phyloP scores from a whole-genome alignment of 352 stramenopile genomes.

The Lagenidium sp. region DNA sequence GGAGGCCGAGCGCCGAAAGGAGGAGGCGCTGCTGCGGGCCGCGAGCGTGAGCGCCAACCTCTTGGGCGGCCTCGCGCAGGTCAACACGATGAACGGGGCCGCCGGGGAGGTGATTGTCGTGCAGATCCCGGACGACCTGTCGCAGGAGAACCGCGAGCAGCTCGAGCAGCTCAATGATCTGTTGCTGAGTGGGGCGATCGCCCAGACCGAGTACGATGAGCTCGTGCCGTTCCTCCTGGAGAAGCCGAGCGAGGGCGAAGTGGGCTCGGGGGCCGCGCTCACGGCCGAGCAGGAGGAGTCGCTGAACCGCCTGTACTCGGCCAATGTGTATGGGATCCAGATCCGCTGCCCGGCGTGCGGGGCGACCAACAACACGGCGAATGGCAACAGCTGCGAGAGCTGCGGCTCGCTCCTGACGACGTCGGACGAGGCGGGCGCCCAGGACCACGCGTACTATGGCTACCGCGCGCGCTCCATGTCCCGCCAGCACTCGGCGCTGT shows the following conservation, averaged over 20 bases:
- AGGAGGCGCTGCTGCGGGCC: conserved; percentile 50
- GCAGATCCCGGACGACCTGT: conserved; percentile 74
- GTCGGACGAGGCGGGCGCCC: conserved; percentile 40
- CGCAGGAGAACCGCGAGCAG: conserved; percentile 82
- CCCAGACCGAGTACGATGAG: conserved; percentile 80
- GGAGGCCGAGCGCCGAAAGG: conserved; percentile 46
- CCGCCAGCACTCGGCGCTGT: conserved; percentile 40
- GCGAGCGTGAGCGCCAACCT: conserved; percentile 71
- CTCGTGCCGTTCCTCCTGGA: conserved; percentile 83
- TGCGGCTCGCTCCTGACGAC: conserved; percentile 80
- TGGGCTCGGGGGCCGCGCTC: conserved; percentile 47
- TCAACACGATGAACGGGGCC: conserved; percentile 62
- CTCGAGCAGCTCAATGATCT: conserved; percentile 81
- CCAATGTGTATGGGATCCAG: conserved; percentile 76
- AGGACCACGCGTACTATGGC: conserved; percentile 45
- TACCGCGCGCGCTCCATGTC: conserved; percentile 52
- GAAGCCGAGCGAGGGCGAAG: conserved; percentile 44
- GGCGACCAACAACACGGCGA: conserved; percentile 83
- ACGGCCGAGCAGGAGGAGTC: conserved; percentile 79
- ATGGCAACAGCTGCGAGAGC: conserved; percentile 82
- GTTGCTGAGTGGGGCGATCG: conserved; percentile 72
- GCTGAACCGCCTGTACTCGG: conserved; percentile 64
- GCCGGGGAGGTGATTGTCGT: conserved; percentile 72
- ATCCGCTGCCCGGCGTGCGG: conserved; percentile 81
- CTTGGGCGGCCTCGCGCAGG: conserved; percentile 64